Evolutionary conservation across 495 filamentous ascomycete genomes (phyloP).

Genomic region (Penicillium samsonianum): DNA sequence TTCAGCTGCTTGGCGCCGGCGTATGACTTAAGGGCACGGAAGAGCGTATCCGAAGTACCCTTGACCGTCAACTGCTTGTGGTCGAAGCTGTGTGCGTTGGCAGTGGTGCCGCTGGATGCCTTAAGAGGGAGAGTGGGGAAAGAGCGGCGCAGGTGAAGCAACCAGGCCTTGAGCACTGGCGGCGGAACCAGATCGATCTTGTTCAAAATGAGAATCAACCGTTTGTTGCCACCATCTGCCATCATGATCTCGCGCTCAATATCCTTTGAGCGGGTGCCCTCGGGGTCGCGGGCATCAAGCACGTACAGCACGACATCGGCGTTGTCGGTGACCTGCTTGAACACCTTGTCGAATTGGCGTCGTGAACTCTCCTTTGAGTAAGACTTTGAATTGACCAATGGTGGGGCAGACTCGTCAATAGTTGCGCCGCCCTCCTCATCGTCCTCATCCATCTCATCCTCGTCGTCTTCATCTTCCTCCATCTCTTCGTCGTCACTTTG

Average conservation of each 20-base stretch:
- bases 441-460: constrained; percentile 50
- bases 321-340: constrained; percentile 87
- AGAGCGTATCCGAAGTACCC: constrained; percentile 81
- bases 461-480: constrained; percentile 52
- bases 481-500: constrained; percentile 62
- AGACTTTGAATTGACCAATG: constrained; percentile 34
- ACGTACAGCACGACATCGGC: constrained; percentile 95
- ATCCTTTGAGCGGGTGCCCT: constrained; percentile 86
- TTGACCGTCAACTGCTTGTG: constrained; percentile 86
- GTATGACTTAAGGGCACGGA: constrained; percentile 88
- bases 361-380: constrained; percentile 69
- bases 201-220: constrained; percentile 91
- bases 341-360: constrained; percentile 89
- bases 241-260: constrained; percentile 89
- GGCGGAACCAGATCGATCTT: constrained; percentile 94
- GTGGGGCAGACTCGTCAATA: constrained; percentile 29
- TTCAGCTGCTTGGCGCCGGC: constrained; percentile 82
- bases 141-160: constrained; percentile 79
- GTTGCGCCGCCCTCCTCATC: constrained; percentile 41
- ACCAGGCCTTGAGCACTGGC: constrained; percentile 77
- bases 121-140: constrained; percentile 93
- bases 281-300: constrained; percentile 88
- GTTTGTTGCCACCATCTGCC: constrained; percentile 77
- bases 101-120: constrained; percentile 76
- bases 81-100: constrained; percentile 89